Conservation (phyloP, 805 yeast genomes). For the Candida silvicultrix region DNA sequence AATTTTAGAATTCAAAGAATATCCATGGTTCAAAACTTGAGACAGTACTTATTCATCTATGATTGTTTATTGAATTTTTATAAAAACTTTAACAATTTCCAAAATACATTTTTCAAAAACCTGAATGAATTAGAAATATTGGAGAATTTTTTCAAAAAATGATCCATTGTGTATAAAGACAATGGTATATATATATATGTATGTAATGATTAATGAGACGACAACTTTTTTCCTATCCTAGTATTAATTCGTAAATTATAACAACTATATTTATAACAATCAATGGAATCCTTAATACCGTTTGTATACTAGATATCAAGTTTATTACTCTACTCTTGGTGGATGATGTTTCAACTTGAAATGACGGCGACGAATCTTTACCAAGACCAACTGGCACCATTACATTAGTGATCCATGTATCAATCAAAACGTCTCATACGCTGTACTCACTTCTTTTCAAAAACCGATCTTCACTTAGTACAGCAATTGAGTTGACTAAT, state of each 20-base stretch:
- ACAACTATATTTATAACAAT: conserved; percentile 62
- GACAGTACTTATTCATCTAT: conserved; percentile 70
- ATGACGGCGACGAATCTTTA: conserved; percentile 33
- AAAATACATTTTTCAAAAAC: conserved; percentile 8
- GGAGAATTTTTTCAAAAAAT: conserved; percentile 7
- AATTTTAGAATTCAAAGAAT: conserved; percentile 67
- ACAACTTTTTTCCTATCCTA: conserved; percentile 36
- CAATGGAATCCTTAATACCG: conserved; percentile 69
- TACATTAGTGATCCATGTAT: too few species aligned
- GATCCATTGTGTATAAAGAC: background rate
- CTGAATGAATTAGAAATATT: conserved; percentile 12
- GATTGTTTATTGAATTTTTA: conserved; percentile 39
- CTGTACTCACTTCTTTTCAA: conserved; percentile 51
- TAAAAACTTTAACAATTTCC: conserved; percentile 8
- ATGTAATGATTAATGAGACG: background rate
- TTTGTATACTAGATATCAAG: conserved; percentile 67
- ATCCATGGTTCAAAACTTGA: conserved; percentile 79
- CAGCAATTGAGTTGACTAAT: conserved; percentile 68
- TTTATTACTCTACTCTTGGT: conserved; percentile 56
- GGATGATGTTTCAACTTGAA: conserved; percentile 38
- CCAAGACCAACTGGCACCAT: conserved; percentile 46
- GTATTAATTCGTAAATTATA: conserved; percentile 60
- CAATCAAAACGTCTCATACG: too few species aligned
- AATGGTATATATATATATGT: too few species aligned
- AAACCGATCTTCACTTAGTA: conserved; percentile 75